phyloP scores from a whole-genome alignment of 305 asterid genomes.

The Plantago rigida region DNA sequence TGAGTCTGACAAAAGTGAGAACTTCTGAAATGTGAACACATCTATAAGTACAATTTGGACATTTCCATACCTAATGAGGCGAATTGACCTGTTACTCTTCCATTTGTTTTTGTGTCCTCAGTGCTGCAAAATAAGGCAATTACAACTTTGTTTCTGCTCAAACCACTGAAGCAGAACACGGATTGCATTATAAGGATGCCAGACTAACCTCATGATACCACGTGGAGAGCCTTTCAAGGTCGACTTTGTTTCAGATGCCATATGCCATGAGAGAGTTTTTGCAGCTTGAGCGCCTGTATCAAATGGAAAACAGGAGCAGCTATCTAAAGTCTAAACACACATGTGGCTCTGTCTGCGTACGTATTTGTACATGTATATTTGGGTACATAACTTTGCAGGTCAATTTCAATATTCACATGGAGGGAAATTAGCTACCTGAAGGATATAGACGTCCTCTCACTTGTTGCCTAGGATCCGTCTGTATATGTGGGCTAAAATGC shows the following conservation, averaged over 20 bases:
- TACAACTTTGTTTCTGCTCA: slow-evolving; percentile 21
- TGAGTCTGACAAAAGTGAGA: slow-evolving; percentile 18
- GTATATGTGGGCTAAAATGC: slow-evolving; percentile 77
- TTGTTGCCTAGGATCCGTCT: slow-evolving; percentile 61
- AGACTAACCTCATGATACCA: slow-evolving; percentile 51
- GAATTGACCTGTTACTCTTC: slow-evolving; percentile 29
- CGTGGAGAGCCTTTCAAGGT: slow-evolving; percentile 66
- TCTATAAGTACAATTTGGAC: slow-evolving; percentile 11
- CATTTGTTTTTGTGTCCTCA: slow-evolving; percentile 44
- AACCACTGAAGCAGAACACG: slow-evolving; percentile 12
- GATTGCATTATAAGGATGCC: slow-evolving; percentile 6
- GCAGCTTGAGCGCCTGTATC: slow-evolving; percentile 64
- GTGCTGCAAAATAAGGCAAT: slow-evolving; percentile 41
- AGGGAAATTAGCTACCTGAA: slow-evolving; percentile 43
- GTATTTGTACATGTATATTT: neutral
- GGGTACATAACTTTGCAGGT: neutral
- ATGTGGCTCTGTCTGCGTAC: neutral
- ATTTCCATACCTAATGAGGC: slow-evolving; percentile 31
- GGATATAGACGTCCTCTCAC: slow-evolving; percentile 54
- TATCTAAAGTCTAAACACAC: neutral
- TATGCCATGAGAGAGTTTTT: slow-evolving; percentile 88
- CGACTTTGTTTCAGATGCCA: slow-evolving; percentile 91
- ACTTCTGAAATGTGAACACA: neutral
- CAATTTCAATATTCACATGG: slow-evolving; percentile 15
- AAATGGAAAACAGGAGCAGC: slow-evolving; percentile 20